phyloP scores from a whole-genome alignment of 805 yeast species.

The Nakazawaea anatomiae region DNA sequence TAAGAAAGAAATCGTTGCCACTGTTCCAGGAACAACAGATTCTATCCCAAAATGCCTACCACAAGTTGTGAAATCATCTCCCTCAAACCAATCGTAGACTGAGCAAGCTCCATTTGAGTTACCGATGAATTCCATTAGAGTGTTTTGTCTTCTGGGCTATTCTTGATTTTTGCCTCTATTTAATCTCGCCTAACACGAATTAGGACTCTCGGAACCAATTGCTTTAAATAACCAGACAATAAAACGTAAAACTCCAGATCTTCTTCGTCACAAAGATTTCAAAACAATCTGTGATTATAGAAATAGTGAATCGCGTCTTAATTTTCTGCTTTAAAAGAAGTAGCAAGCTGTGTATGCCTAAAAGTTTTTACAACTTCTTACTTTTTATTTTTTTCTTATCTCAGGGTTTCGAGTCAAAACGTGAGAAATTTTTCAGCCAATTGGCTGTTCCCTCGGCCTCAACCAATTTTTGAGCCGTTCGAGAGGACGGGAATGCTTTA shows the following conservation, averaged over 20 bases:
- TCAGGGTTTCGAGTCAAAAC: too few relatives aligned
- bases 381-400: background rate
- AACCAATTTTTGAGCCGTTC: background rate
- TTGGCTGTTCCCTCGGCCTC: too few relatives aligned
- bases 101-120: background rate
- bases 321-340: too few relatives aligned
- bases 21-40: constrained; percentile 12
- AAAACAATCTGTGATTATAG: too few relatives aligned
- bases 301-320: too few relatives aligned
- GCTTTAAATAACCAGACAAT: too few relatives aligned
- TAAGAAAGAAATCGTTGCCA: constrained; percentile 7
- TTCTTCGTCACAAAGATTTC: too few relatives aligned
- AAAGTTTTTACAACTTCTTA: too few relatives aligned
- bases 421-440: too few relatives aligned
- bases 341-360: too few relatives aligned
- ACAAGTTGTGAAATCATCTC: constrained; percentile 47
- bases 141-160: background rate
- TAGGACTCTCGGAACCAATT: too few relatives aligned
- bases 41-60: constrained; percentile 33
- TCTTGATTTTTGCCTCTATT: background rate
- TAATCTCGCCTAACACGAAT: background rate
- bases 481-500: background rate
- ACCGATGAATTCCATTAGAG: background rate
- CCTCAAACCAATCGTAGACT: background rate
- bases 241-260: too few relatives aligned